Percentiles rank a stretch among this genome's conserved stretches.
Conservation (phyloP, 768 basidiomycete species). For the Pleurotus giganteus region DNA sequence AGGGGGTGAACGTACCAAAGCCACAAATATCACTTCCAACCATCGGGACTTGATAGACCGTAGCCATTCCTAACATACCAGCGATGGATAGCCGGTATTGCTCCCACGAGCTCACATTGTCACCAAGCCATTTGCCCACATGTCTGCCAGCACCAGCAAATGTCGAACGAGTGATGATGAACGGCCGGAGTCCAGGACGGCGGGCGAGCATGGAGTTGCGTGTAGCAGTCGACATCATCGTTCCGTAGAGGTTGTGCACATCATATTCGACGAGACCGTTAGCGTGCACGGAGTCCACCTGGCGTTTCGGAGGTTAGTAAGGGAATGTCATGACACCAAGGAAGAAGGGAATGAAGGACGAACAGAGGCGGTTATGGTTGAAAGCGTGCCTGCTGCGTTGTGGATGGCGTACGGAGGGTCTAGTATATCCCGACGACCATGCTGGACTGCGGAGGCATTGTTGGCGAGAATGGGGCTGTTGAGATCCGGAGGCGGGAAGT, state of each 20-base stretch:
- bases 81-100: slow-evolving; percentile 61
- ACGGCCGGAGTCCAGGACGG: slow-evolving; percentile 55
- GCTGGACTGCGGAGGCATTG: slow-evolving; percentile 12
- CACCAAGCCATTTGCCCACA: slow-evolving; percentile 77
- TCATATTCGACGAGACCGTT: slow-evolving; percentile 63
- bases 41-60: slow-evolving; percentile 70
- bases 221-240: slow-evolving; percentile 68
- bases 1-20: slow-evolving; percentile 39
- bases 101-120: slow-evolving; percentile 58
- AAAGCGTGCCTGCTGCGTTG: slow-evolving; percentile 53
- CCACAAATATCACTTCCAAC: slow-evolving; percentile 76
- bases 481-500: slow-evolving; percentile 47
- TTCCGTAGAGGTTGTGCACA: slow-evolving; percentile 66
- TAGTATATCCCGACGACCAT: slow-evolving; percentile 33
- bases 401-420: slow-evolving; percentile 59
- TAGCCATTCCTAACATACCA: slow-evolving; percentile 63
- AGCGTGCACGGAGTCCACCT: slow-evolving; percentile 48
- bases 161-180: slow-evolving; percentile 73
- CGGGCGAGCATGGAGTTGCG: slow-evolving; percentile 60
- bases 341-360: slow-evolving; percentile 14
- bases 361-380: slow-evolving; percentile 54
- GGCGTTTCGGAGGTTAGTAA: too few species aligned
- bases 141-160: slow-evolving; percentile 65
- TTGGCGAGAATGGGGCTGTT: slow-evolving; percentile 50
- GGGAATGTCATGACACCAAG: not conserved